These are phyloP conservation scores for Leccinum arenicola DNA, from an alignment of 768 basidiomycete genomes.

Conservation along the genomic window DNA sequence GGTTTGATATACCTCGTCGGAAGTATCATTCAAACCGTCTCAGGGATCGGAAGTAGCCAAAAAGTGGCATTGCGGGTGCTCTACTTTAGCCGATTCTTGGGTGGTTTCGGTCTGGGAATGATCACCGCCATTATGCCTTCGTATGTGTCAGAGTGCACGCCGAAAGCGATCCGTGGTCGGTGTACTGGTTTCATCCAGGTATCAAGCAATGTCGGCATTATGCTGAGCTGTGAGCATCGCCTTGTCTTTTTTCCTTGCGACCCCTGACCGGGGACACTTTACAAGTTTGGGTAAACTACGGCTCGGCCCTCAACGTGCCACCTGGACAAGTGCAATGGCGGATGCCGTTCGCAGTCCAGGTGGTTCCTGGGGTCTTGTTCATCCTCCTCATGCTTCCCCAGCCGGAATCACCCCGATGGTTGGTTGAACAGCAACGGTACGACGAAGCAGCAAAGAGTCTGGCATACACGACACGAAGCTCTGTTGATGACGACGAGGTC, in stretches of 20 bases:
- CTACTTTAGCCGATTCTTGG: conserved; percentile 52
- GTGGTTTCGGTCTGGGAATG: conserved; percentile 61
- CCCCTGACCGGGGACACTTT: background rate
- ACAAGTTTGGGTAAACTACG: conserved; percentile 48
- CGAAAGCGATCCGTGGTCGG: conserved; percentile 46
- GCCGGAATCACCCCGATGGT: conserved; percentile 57
- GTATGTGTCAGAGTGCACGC: conserved; percentile 51
- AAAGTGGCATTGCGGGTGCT: conserved; percentile 36
- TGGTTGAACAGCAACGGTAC: conserved; percentile 46
- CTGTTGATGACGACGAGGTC: conserved; percentile 35
- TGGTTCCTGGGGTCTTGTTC: conserved; percentile 52
- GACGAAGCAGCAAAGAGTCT: conserved; percentile 40
- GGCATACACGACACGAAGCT: conserved; percentile 34
- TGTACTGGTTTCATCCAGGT: conserved; percentile 45
- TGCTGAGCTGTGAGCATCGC: conserved; percentile 33
- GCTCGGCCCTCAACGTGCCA: conserved; percentile 35
- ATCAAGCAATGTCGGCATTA: conserved; percentile 30
- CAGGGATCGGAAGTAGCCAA: conserved; percentile 39
- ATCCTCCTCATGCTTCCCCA: conserved; percentile 45
- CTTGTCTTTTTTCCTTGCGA: background rate
- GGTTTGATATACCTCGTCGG: conserved; percentile 48
- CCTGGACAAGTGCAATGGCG: conserved; percentile 49
- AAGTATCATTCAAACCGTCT: conserved; percentile 43
- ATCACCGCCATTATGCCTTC: conserved; percentile 47
- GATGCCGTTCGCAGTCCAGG: conserved; percentile 49